Evolutionary conservation across 352 stramenopile genomes (phyloP), one percentile per base, ranked within the genome.

Genomic region (Globisporangium nagaii): DNA sequence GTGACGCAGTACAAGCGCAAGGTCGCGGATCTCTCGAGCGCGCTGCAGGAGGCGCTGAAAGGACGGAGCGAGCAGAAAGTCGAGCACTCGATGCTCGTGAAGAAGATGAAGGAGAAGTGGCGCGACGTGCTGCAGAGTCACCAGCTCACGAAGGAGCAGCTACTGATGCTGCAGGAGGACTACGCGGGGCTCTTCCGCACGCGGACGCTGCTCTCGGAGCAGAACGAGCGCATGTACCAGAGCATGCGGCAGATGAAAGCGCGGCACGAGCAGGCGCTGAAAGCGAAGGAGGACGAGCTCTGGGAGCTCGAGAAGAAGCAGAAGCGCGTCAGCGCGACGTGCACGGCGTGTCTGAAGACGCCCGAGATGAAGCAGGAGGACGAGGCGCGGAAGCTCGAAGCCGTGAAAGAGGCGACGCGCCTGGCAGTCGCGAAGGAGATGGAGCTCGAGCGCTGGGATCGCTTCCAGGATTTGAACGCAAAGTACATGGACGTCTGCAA

Each of bases 81-180:
- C 24, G 70, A 84, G 34, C 71, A 87, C 44, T 51, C 66, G 20
- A 19, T 76, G 32, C 63, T 80, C 51, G 45, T 78, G 4, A 52
- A 60, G 30, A 70, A 73, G 34, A 83, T 85, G 67, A 89, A 89
- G 56, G 56, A 79, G n/a, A 86, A 86, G 32, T 86, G 75, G 76
- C 63, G 71, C 32, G 79, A 87, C 28, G 49, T 86, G 13, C 41
- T 89, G 13, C 49, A 43, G 8, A 63, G 19, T 11, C 59, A 79
- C 27, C 62, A 75, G 17, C 73, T 76, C 41, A 65, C 72, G 0
- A 81, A 78, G 40, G 73, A 87, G 43, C 74, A 87, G 36, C 53
- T 86, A 2, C 31, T 66, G 56, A 87, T 87, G 79, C 51, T 89
- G 1, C 74, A 87, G 43, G 79, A 89, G 53, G 79, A 88, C 52